Evolutionary conservation across 1,139 yeast genomes (phyloP), one percentile per base, ranked within the genome.

Genomic region (Scheffersomyces illinoinensis): DNA sequence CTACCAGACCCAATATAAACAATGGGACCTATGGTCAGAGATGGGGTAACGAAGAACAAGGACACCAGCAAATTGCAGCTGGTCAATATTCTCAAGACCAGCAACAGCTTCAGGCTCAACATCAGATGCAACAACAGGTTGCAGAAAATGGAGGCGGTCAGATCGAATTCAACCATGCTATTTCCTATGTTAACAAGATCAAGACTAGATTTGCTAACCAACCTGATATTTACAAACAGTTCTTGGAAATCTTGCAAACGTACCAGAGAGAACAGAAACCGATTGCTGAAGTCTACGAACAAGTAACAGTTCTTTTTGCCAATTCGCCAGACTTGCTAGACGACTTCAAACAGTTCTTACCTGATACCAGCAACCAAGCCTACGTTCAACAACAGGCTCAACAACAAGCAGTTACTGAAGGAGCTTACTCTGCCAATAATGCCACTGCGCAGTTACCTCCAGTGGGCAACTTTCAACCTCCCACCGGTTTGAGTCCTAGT

Each of bases 241-340:
- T 95, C 68, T 81, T 96, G 76, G 99, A 96, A 72, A 95, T 95
- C 58, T 80, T 95, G 68, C 99, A 95, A 73, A 93, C 98, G 50
- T 95, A 95, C 72, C 98, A 95, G 78, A 86, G 97, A 61, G 99
- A 95, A 69, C 97, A 93, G 70, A 90, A 93, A 68, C 97, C 98
- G 53, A 95, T 95, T 60, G 89, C 92, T 57, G 98, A 95, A 70
- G 98, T 95, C 10, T 95, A 95, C 69, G 89, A 92, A 59, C 98
- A 95, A 71, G 98, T 95, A 1, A 91, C 98, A 1, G 83, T 87
- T 26, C 80, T 95, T 58, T 95, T 95, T 77, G 89, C 92, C 59
- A 91, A 91, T 67, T 97, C 98, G 5, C 99, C 98, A 1, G 99
- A 95, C 72, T 82, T 95, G 64, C 78, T 95, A 64, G 97, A 92